Evolutionary conservation across 306 rosid genomes (phyloP).

Genomic region (Lathyrus sativus): DNA sequence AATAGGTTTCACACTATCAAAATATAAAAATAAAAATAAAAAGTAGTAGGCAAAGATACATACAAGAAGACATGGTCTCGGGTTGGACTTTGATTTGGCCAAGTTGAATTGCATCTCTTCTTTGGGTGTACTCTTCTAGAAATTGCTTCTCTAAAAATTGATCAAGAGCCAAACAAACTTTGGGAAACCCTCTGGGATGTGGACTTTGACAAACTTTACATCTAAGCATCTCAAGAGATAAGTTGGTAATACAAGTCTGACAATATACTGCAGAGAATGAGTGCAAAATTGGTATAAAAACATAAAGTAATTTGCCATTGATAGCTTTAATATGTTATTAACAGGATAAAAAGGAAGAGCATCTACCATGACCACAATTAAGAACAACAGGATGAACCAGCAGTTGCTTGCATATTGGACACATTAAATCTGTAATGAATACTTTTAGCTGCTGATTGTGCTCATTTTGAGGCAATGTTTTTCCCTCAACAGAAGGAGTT

Average conservation of each 20-base stretch:
- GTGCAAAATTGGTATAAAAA: conserved; percentile 11
- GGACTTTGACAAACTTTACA: conserved; percentile 70
- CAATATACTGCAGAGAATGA: conserved; percentile 59
- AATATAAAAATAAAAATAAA: conserved; percentile 4
- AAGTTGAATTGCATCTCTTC: conserved; percentile 52
- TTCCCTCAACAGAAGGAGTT: conserved; percentile 39
- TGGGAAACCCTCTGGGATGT: conserved; percentile 73
- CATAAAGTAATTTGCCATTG: conserved; percentile 1
- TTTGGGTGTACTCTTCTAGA: conserved; percentile 61
- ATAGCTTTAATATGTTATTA: conserved; percentile 25
- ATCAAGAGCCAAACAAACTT: conserved; percentile 69
- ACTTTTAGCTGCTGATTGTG: conserved; percentile 38
- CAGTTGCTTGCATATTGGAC: conserved; percentile 66
- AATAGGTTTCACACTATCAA: conserved; percentile 4
- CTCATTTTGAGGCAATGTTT: conserved; percentile 37
- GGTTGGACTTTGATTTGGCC: conserved; percentile 41
- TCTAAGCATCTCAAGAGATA: conserved; percentile 48
- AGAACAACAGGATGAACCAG: conserved; percentile 70
- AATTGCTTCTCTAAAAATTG: conserved; percentile 63
- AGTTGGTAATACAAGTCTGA: conserved; percentile 53
- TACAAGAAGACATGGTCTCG: conserved; percentile 47
- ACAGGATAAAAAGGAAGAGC: conserved; percentile 14
- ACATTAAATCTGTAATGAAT: conserved; percentile 60
- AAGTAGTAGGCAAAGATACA: conserved; percentile 35
- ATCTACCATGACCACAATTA: conserved; percentile 85